phyloP scores from a whole-genome alignment of 1,139 yeast genomes.

The Kodamaea derodonti region DNA sequence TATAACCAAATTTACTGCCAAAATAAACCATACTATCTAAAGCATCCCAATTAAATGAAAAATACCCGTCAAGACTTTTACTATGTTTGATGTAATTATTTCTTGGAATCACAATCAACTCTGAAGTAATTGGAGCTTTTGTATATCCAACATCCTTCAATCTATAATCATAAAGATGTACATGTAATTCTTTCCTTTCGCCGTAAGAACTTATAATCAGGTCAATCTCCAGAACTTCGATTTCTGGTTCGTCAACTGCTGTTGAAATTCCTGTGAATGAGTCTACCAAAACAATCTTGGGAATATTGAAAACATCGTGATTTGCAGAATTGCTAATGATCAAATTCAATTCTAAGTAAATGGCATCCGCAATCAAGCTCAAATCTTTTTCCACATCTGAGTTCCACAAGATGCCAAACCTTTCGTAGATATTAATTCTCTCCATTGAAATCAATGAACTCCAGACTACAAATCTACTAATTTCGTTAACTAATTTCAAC shows the following conservation, averaged over 20 bases:
- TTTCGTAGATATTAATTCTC: slow-evolving; percentile 21
- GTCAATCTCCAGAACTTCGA: neutral
- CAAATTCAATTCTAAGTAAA: slow-evolving; percentile 22
- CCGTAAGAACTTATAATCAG: slow-evolving; percentile 2
- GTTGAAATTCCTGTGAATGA: neutral
- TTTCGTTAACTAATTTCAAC: slow-evolving; percentile 32
- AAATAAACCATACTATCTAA: neutral
- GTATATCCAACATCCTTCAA: neutral
- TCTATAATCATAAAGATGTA: slow-evolving; percentile 17
- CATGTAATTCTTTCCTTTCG: slow-evolving; percentile 11
- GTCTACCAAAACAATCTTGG: slow-evolving; percentile 3
- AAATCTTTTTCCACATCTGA: slow-evolving; percentile 1
- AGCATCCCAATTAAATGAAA: neutral
- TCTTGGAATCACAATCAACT: neutral
- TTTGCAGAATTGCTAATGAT: slow-evolving; percentile 11
- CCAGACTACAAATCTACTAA: slow-evolving; percentile 40
- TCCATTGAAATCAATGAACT: slow-evolving; percentile 19
- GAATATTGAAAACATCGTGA: slow-evolving; percentile 3
- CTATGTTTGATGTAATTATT: neutral
- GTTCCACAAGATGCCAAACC: slow-evolving; percentile 16
- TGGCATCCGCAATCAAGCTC: slow-evolving; percentile 14
- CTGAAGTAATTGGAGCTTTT: neutral
- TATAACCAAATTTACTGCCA: slow-evolving; percentile 1
- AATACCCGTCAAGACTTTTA: neutral
- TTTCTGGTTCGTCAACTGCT: slow-evolving; percentile 1